These are phyloP conservation scores for Fusarium heterosporum DNA, from an alignment of 2,329 filamentous ascomycete genomes.

Conservation along the genomic window DNA sequence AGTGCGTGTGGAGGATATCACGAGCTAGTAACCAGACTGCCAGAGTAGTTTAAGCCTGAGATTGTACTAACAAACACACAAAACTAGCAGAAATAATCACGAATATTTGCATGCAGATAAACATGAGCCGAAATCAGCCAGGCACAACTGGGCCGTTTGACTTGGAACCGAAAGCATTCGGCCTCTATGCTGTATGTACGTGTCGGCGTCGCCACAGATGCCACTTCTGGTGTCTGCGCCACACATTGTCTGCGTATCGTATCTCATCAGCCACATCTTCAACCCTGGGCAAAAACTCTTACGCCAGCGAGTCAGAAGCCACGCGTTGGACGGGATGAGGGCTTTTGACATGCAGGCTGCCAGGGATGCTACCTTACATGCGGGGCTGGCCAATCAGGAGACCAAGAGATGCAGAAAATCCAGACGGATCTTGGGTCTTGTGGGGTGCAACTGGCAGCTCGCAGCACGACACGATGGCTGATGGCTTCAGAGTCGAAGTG, in stretches of 20 bases:
- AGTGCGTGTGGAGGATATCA: conserved; percentile 24
- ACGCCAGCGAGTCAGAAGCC: conserved; percentile 36
- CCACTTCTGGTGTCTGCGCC: conserved; percentile 27
- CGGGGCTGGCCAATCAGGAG: conserved; percentile 36
- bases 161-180: conserved; percentile 18
- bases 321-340: conserved; percentile 19
- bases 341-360: conserved; percentile 39
- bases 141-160: conserved; percentile 5
- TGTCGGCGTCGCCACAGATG: conserved; percentile 32
- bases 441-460: conserved; percentile 3
- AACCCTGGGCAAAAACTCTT: conserved; percentile 20
- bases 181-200: conserved; percentile 6
- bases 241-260: conserved; percentile 13
- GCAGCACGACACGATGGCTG: conserved; percentile 15
- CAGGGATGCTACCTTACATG: conserved; percentile 27
- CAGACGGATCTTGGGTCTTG: conserved; percentile 9
- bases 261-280: conserved; percentile 25
- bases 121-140: conserved; percentile 26
- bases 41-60: neutral
- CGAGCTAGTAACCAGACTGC: conserved; percentile 16
- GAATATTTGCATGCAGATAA: conserved; percentile 23
- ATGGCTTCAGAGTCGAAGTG: conserved; percentile 26
- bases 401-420: neutral
- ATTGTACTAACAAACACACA: neutral
- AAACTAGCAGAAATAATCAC: conserved; percentile 10